Conservation (phyloP, 768 basidiomycete species). For the Suillus subaureus region DNA sequence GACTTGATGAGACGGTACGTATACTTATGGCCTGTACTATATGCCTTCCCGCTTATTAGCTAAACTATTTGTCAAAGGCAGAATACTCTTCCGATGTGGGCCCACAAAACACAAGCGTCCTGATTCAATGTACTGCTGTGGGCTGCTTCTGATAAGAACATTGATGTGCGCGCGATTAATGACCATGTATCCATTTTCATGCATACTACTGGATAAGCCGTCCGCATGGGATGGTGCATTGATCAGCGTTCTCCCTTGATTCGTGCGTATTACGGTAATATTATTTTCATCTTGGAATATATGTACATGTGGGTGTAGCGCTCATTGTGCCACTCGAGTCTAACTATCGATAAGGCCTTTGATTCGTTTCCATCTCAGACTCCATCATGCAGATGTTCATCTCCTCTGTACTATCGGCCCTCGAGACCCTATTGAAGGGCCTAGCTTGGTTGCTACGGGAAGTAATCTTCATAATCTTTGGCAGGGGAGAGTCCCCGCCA, state of each 20-base stretch:
- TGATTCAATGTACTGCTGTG: too few relatives aligned
- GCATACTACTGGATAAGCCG: neutral
- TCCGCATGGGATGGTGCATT: neutral
- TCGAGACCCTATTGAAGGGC: neutral
- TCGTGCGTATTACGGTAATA: neutral
- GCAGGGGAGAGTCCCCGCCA: neutral
- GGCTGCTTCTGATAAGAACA: neutral
- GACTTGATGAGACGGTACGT: constrained; percentile 76
- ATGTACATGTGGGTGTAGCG: neutral
- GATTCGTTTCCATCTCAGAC: neutral
- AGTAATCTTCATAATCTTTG: neutral
- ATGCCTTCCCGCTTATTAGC: neutral
- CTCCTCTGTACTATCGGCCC: neutral
- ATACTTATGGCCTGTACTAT: too few relatives aligned
- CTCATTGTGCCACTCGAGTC: neutral
- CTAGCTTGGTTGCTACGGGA: neutral
- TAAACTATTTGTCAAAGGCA: constrained; percentile 39
- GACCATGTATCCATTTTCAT: neutral
- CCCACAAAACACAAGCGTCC: too few relatives aligned
- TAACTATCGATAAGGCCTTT: neutral
- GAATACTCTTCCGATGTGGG: constrained; percentile 14
- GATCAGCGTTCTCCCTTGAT: too few relatives aligned
- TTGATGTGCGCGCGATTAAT: too few relatives aligned
- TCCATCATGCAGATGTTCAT: neutral
- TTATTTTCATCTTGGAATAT: neutral